Evolutionary conservation across 345 rosid species (phyloP).

Genomic region (Gynandropsis gynandra): DNA sequence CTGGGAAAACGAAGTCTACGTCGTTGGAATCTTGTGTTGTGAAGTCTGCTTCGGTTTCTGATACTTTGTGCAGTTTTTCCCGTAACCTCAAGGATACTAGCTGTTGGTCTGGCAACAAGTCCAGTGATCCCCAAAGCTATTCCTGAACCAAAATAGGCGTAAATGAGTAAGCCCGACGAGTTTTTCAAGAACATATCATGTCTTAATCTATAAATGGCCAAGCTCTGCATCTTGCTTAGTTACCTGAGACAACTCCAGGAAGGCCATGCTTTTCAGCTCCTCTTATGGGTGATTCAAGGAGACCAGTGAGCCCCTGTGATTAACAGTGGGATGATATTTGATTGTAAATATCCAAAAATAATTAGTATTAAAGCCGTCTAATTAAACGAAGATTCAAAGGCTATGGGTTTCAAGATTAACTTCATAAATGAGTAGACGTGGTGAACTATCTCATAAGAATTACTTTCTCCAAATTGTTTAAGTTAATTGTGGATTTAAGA

Average conservation of each 20-base stretch:
- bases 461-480: background rate
- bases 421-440: conserved; percentile 3
- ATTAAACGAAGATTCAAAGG: no score
- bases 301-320: conserved; percentile 85
- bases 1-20: conserved; percentile 69
- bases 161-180: conserved; percentile 3
- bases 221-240: conserved; percentile 6
- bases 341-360: no score
- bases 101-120: conserved; percentile 91
- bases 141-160: conserved; percentile 37
- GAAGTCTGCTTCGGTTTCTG: conserved; percentile 66
- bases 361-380: no score
- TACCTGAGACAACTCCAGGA: conserved; percentile 94
- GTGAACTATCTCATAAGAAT: background rate
- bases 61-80: conserved; percentile 94
- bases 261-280: conserved; percentile 93
- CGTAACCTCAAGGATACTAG: conserved; percentile 89
- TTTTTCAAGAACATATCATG: conserved; percentile 5
- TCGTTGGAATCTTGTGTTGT: conserved; percentile 49
- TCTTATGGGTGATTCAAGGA: conserved; percentile 84
- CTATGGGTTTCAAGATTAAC: conserved; percentile 5
- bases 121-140: conserved; percentile 86
- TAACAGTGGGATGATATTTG: conserved; percentile 10
- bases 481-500: background rate
- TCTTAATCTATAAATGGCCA: conserved; percentile 7